Evolutionary conservation across 805 yeast genomes (phyloP), one percentile per base, ranked within the genome.

Genomic region (Sugiyamaella smithiae): DNA sequence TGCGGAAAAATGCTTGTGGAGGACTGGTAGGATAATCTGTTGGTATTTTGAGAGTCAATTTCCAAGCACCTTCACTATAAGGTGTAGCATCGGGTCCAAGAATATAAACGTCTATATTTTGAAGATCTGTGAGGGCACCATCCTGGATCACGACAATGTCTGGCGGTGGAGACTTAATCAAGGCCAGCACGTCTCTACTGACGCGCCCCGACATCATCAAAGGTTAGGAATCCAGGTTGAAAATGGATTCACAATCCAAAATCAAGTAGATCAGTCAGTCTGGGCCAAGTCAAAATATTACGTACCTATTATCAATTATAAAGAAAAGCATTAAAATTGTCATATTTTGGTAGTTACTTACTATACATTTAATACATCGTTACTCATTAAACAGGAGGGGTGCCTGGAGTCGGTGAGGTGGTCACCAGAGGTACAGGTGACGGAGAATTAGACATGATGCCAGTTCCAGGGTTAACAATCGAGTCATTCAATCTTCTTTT

Each of bases 51-150:
- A 76, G 72, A 7, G 63, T 62, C 23, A 76, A 59, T 43, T 60
- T 60, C 80, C 80, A 76, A 49, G 72, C 67, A 14, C 80, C 81
- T 37, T 67, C 65, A 48, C 72, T 67, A 57, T 64, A 76, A 5
- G 66, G 68, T 16, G 75, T 69, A 42, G 71, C 74, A 3, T 56
- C 55, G 1, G 75, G 76, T 41, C 76, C 76, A 29, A 5, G 4
- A n/a, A 29, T 7, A 6, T n/a, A 29, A n/a, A 16, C 33, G 14
- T 4, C 7, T 4, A 29, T 29, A 16, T 29, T 29, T 4, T 4
- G 14, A 16, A 29, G 33, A 29, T 29, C 33, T n/a, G 33, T n/a
- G 7, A 29, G 12, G 3, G 33, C 33, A n/a, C 14, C 33, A n/a
- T 29, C 33, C 33, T 29, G 33, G 4, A 29, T 29, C 12, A 29